These are phyloP conservation scores for Babesia bigemina DNA, from an alignment of 169 alveolate species.

Conservation along the genomic window DNA sequence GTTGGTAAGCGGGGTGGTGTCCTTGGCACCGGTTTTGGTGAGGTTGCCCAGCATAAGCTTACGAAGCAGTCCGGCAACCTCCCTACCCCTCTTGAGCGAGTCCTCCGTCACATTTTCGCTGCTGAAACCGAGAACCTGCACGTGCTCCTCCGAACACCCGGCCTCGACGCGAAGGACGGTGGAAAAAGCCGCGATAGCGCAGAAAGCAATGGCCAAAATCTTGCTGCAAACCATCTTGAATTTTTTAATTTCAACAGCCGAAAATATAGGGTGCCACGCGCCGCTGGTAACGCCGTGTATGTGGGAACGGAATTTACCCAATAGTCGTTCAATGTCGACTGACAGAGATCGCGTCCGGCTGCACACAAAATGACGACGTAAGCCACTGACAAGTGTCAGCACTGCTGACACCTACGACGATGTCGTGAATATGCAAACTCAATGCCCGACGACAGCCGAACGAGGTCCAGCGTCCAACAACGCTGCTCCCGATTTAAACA, in stretches of 20 bases:
- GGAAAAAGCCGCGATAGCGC: background rate
- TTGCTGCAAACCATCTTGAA: constrained; percentile 10
- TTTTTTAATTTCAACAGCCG: background rate
- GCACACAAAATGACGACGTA: too few species aligned
- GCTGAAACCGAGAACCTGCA: constrained; percentile 36
- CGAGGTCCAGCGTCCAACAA: too few species aligned
- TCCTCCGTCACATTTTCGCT: background rate
- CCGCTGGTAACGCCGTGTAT: background rate
- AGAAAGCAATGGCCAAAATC: background rate
- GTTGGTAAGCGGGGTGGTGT: background rate
- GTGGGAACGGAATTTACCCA: too few species aligned
- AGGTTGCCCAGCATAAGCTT: constrained; percentile 10
- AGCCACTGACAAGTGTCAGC: too few species aligned
- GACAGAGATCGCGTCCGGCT: too few species aligned
- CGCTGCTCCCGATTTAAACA: too few species aligned
- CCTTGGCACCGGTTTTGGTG: background rate
- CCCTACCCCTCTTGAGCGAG: background rate
- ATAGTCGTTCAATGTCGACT: too few species aligned
- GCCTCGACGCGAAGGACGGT: constrained; percentile 30
- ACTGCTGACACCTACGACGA: too few species aligned
- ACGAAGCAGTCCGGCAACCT: constrained; percentile 2
- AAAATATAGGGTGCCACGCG: background rate
- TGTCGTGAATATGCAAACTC: too few species aligned
- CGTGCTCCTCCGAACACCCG: constrained; percentile 37
- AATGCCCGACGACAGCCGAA: too few species aligned